A percentile compares a stretch with the other conserved stretches of the same genome.
phyloP scores from a whole-genome alignment of 306 rosid species.

The Ammopiptanthus mongolicus region DNA sequence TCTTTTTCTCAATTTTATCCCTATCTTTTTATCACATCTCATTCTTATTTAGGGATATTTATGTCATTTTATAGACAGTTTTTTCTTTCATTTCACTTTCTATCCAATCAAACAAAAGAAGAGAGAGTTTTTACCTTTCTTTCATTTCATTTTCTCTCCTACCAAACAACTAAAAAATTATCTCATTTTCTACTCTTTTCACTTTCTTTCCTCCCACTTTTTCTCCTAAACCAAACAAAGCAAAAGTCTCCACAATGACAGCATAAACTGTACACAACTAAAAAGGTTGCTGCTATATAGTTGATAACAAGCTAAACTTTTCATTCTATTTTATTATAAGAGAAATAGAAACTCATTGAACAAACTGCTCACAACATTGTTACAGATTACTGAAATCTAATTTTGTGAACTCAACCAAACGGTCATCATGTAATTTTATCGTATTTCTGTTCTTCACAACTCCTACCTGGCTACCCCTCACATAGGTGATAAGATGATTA shows the following conservation, averaged over 20 bases:
- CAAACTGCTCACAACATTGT: neutral
- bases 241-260: neutral
- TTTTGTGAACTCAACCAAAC: neutral
- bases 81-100: too few species aligned
- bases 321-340: neutral
- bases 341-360: slow-evolving; percentile 13
- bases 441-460: neutral
- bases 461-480: neutral
- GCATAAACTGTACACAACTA: neutral
- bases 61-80: too few species aligned
- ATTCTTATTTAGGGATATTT: too few species aligned
- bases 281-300: neutral
- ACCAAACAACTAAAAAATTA: too few species aligned
- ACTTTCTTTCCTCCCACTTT: too few species aligned
- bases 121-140: too few species aligned
- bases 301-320: neutral
- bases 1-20: too few species aligned
- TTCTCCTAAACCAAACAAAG: too few species aligned
- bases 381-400: neutral
- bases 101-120: too few species aligned
- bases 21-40: too few species aligned
- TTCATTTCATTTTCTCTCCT: too few species aligned
- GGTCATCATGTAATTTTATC: neutral
- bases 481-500: slow-evolving; percentile 1
- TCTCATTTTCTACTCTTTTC: too few species aligned